These are phyloP conservation scores for Firmiana major DNA, from an alignment of 345 rosid genomes.

Conservation along the genomic window DNA sequence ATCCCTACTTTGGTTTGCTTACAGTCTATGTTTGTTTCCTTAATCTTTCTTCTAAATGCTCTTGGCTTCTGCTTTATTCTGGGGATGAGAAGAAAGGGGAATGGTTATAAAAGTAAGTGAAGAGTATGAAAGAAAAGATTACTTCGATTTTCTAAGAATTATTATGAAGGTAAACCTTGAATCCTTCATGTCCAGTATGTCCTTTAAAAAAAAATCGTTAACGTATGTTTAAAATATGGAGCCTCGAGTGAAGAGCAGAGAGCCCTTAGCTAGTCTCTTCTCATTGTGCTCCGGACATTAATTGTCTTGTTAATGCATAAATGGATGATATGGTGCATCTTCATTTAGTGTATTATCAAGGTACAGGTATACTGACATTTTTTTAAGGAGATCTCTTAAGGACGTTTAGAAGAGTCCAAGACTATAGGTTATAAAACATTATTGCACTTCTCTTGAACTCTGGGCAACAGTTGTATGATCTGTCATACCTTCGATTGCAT, in stretches of 20 bases:
- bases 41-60: background rate
- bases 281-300: conserved; percentile 58
- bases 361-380: conserved; percentile 17
- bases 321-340: conserved; percentile 35
- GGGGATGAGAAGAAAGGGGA: background rate
- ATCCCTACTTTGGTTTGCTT: background rate
- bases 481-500: background rate
- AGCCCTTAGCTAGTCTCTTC: conserved; percentile 56
- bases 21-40: background rate
- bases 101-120: background rate
- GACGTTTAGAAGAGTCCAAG: background rate
- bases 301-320: conserved; percentile 32
- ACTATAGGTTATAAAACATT: background rate
- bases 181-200: background rate
- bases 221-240: conserved; percentile 23
- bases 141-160: background rate
- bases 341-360: conserved; percentile 16
- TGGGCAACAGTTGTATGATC: background rate
- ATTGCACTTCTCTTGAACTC: background rate
- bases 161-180: background rate
- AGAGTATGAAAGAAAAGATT: background rate
- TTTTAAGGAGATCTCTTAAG: background rate
- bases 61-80: background rate
- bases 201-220: background rate
- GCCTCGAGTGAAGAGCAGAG: conserved; percentile 66